Evolutionary conservation across 441 rosid species (phyloP), one percentile per base, ranked within the genome.

Genomic region (Pelargonium exstipulatum): DNA sequence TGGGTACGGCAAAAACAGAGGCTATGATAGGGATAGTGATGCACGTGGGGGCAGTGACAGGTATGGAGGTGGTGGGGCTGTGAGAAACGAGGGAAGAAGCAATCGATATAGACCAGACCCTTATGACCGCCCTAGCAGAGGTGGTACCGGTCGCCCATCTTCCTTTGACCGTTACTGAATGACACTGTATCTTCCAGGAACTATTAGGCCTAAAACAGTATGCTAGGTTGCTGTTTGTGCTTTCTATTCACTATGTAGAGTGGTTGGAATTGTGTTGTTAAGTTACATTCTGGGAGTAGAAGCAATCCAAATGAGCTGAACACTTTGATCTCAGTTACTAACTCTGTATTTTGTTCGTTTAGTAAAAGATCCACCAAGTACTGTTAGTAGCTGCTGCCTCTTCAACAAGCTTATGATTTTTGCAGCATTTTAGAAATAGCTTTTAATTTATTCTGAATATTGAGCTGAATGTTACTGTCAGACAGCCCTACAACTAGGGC

Each of bases 61-160:
- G 80, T 90, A 85, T 22, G 85, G 58, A n/a, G 58, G 58, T n/a
- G 57, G 84, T 67, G 98, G 96, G 12, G 90, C 96, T 1, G 84
- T 82, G 26, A 78, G 90, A 8, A 77, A 81, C 0, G 99, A 88
- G 17, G 90, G 83, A 58, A 84, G 96, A 78, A 80, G 83, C 77
- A 90, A 86, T 78, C 80, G 97, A 74, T 87, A 73, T 71, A 85
- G 91, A 73, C 73, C 86, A 2, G 86, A 83, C 35, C 98, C 97
- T 2, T 95, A 88, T 53, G 98, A 92, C 26, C 87, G 97, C 57
- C 90, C 96, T 2, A 76, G 84, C 81, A 74, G 92, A 71, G 97
- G 32, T 26, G 32, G 32, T 26, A 1, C 87, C 40, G 90, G 88
- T 14, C 95, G 85, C 49, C 79, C 86, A 2, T 76, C 95, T 57